Evolutionary conservation across 257 asterid species (phyloP).

Genomic region (Perilla frutescens): DNA sequence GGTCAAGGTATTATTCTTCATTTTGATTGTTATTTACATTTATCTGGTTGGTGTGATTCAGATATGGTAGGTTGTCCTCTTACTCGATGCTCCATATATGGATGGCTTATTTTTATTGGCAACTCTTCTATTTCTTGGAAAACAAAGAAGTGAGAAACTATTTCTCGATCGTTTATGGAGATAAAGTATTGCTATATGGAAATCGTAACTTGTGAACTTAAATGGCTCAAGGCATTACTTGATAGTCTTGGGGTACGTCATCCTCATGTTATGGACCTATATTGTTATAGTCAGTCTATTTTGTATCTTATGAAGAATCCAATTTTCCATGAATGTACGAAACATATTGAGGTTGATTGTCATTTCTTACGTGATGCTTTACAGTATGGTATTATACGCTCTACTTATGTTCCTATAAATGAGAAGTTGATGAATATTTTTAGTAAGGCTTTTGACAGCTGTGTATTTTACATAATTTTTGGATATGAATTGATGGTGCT

Average conservation of each 20-base stretch:
- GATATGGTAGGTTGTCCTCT: slow-evolving; percentile 29
- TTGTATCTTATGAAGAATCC: not conserved
- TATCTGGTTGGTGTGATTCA: slow-evolving; percentile 20
- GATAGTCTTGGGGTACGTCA: not conserved
- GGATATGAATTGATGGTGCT: too few relatives aligned
- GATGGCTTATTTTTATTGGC: slow-evolving; percentile 11
- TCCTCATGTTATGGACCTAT: not conserved
- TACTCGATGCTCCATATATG: slow-evolving; percentile 7
- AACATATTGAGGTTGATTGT: too few relatives aligned
- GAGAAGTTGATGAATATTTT: too few relatives aligned
- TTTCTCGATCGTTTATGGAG: not conserved
- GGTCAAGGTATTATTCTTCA: slow-evolving; percentile 15
- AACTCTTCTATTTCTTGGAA: slow-evolving; percentile 25
- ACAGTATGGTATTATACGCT: too few relatives aligned
- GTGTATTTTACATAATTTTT: too few relatives aligned
- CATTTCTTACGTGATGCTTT: too few relatives aligned
- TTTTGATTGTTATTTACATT: not conserved
- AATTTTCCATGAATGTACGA: not conserved
- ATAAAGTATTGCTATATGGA: not conserved
- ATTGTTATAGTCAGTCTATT: slow-evolving; percentile 4
- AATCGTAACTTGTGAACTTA: not conserved
- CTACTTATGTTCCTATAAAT: too few relatives aligned
- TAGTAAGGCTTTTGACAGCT: too few relatives aligned
- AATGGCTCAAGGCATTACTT: slow-evolving; percentile 7
- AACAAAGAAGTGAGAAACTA: not conserved